Percentiles rank a stretch among this genome's conserved stretches.
Evolutionary conservation across 2,329 filamentous ascomycete species (phyloP).

Genomic region (Aureobasidium mangrovei): DNA sequence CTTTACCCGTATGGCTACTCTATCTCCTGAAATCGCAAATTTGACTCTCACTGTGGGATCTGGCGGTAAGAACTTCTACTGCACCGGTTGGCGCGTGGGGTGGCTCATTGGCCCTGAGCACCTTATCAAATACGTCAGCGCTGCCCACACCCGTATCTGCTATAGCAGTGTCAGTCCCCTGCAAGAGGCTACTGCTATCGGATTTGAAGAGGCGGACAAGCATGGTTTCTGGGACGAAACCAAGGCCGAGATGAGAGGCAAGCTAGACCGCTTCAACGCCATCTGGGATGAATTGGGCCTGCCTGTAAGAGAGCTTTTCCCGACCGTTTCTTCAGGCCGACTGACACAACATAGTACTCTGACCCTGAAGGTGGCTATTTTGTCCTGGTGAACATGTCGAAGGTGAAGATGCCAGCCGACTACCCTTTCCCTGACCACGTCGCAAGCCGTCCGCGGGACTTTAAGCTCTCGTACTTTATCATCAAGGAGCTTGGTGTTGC

Average conservation of each 20-base stretch:
- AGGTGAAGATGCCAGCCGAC: constrained; percentile 71
- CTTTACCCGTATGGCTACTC: constrained; percentile 83
- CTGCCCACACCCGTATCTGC: constrained; percentile 92
- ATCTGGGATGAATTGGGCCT: constrained; percentile 41
- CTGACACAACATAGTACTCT: constrained; percentile 49
- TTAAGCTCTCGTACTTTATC: constrained; percentile 91
- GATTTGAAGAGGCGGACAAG: constrained; percentile 81
- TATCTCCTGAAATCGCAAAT: constrained; percentile 81
- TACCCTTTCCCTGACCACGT: constrained; percentile 90
- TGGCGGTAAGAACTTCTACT: constrained; percentile 97
- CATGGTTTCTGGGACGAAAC: constrained; percentile 81
- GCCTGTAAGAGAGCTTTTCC: constrained; percentile 20
- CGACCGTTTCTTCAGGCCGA: background rate
- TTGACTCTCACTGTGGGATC: constrained; percentile 91
- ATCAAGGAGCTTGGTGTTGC: constrained; percentile 95
- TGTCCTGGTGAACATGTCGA: constrained; percentile 84
- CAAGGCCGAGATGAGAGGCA: constrained; percentile 78
- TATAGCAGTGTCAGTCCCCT: constrained; percentile 88
- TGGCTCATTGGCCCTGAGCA: constrained; percentile 88
- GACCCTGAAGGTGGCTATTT: constrained; percentile 97
- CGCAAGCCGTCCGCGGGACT: constrained; percentile 76
- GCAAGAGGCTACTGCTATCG: constrained; percentile 88
- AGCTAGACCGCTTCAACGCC: constrained; percentile 79
- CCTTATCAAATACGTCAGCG: constrained; percentile 82
- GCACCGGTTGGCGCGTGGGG: constrained; percentile 92